A percentile compares a stretch with the other conserved stretches of the same genome.
phyloP scores from a whole-genome alignment of 73 alveolate species.

The Blepharisma stoltei region DNA sequence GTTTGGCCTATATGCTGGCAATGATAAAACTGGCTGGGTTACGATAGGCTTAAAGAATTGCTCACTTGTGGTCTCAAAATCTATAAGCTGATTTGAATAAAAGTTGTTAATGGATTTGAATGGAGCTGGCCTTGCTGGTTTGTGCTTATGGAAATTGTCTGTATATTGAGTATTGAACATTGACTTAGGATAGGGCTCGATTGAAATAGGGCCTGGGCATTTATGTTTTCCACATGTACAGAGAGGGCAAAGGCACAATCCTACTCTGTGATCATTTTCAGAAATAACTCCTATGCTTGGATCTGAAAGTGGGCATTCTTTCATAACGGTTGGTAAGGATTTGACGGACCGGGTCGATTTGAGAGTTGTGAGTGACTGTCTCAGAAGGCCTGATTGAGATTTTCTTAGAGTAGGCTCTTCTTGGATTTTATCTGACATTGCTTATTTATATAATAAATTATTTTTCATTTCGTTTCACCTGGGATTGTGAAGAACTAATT shows the following conservation, averaged over 20 bases:
- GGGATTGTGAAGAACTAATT: too few species aligned
- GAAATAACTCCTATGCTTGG: not conserved
- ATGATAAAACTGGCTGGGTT: not conserved
- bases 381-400: too few species aligned
- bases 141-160: not conserved
- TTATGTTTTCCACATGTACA: not conserved
- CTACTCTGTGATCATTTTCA: constrained; percentile 17
- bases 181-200: constrained; percentile 24
- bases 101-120: not conserved
- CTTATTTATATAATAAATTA: too few species aligned
- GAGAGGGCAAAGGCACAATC: constrained; percentile 18
- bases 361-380: too few species aligned
- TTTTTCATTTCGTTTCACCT: too few species aligned
- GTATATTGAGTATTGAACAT: not conserved
- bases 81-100: not conserved
- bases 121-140: not conserved
- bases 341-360: constrained; percentile 12
- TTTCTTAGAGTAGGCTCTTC: too few species aligned
- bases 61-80: constrained; percentile 2
- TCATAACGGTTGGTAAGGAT: constrained; percentile 3
- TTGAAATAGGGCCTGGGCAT: constrained; percentile 24
- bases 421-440: too few species aligned
- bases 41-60: not conserved
- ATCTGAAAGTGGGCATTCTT: not conserved
- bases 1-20: constrained; percentile 5